phyloP scores from a whole-genome alignment of 495 filamentous ascomycete species.

The Terfezia claveryi region DNA sequence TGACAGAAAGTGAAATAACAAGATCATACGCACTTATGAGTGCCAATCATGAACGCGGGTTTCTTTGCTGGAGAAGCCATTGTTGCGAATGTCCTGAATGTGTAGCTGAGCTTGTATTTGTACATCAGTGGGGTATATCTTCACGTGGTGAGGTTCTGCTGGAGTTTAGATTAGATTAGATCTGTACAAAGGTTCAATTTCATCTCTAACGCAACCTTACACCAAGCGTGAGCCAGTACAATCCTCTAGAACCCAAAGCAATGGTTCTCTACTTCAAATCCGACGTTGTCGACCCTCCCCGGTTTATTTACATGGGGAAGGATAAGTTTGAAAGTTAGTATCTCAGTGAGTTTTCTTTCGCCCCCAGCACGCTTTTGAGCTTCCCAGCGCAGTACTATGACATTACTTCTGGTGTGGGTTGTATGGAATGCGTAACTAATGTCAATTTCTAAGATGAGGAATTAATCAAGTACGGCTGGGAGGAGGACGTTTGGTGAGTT shows the following conservation, averaged over 20 bases:
- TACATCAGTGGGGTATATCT: too few relatives aligned
- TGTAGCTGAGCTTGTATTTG: too few relatives aligned
- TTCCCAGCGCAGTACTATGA: neutral
- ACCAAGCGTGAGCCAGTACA: neutral
- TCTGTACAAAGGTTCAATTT: too few relatives aligned
- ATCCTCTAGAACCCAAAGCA: neutral
- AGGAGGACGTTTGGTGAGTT: conserved; percentile 81
- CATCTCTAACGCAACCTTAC: too few relatives aligned
- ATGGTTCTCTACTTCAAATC: conserved; percentile 98
- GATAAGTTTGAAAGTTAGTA: conserved; percentile 88
- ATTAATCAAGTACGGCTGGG: conserved; percentile 75
- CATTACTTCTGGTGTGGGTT: conserved; percentile 3
- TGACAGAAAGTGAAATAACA: neutral
- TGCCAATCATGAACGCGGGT: conserved; percentile 48
- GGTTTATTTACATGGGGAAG: conserved; percentile 87
- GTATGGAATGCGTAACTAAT: too few relatives aligned
- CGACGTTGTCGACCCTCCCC: conserved; percentile 47
- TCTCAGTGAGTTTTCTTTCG: conserved; percentile 17
- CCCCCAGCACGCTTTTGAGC: neutral
- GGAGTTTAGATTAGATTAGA: too few relatives aligned
- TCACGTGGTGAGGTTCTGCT: too few relatives aligned
- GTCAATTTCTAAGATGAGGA: conserved; percentile 51
- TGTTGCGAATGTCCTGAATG: neutral
- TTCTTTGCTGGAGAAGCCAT: conserved; percentile 39
- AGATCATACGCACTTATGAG: conserved; percentile 42